phyloP scores from a whole-genome alignment of 495 filamentous ascomycete genomes.

The Penicillium pulvis region DNA sequence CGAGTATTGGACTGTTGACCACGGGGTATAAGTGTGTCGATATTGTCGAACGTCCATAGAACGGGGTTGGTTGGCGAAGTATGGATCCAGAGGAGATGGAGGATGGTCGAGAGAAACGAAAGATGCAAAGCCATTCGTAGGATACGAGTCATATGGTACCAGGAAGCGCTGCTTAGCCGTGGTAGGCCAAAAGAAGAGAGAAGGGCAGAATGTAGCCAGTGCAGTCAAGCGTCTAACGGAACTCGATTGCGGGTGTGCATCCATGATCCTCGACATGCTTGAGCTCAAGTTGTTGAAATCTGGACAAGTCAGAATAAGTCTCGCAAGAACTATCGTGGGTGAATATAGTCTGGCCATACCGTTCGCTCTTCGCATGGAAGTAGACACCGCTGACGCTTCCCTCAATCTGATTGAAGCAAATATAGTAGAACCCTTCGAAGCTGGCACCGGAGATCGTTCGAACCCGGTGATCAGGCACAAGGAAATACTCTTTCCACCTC shows the following conservation, averaged over 20 bases:
- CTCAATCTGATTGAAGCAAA: slow-evolving; percentile 91
- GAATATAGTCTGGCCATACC: slow-evolving; percentile 57
- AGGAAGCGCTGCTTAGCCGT: slow-evolving; percentile 16
- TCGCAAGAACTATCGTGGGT: not conserved
- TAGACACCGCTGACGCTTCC: slow-evolving; percentile 92
- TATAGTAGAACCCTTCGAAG: slow-evolving; percentile 99
- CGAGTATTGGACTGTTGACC: slow-evolving; percentile 6
- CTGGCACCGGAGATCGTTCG: slow-evolving; percentile 88
- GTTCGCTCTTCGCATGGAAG: slow-evolving; percentile 96
- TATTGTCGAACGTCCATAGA: slow-evolving; percentile 8
- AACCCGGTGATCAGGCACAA: slow-evolving; percentile 94
- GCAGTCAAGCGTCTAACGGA: slow-evolving; percentile 63
- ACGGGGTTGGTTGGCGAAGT: not conserved
- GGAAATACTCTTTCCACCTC: slow-evolving; percentile 99
- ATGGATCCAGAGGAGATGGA: not conserved
- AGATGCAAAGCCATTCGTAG: slow-evolving; percentile 3
- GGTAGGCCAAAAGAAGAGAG: not conserved
- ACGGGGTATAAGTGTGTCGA: slow-evolving; percentile 18
- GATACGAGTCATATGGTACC: not conserved
- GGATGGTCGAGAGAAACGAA: not conserved
- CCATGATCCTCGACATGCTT: slow-evolving; percentile 83
- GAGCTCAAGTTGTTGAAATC: slow-evolving; percentile 91
- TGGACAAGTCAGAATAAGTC: slow-evolving; percentile 28
- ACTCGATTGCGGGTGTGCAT: slow-evolving; percentile 88
- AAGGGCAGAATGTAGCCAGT: slow-evolving; percentile 5